These are phyloP conservation scores for Phytophthora agathidicida DNA, from an alignment of 352 stramenopile genomes.

Conservation along the genomic window DNA sequence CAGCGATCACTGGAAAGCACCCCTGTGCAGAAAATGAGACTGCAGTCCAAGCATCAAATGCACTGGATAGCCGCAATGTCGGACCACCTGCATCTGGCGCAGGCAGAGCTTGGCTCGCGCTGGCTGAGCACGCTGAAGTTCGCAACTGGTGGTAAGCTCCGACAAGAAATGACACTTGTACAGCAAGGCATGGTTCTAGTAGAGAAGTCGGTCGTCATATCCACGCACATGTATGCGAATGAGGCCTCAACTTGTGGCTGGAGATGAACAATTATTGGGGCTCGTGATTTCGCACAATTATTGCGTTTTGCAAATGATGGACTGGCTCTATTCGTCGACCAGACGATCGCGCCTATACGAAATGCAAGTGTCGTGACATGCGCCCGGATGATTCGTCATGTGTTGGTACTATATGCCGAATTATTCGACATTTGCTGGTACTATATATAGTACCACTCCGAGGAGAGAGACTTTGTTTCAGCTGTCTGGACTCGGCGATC, in stretches of 20 bases:
- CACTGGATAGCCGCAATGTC: slow-evolving; percentile 6
- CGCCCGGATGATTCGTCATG: slow-evolving; percentile 4
- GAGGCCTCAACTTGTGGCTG: too few relatives aligned
- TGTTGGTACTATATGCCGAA: slow-evolving; percentile 15
- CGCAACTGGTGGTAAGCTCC: slow-evolving; percentile 1
- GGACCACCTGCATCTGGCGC: slow-evolving; percentile 1
- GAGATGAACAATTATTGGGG: slow-evolving; percentile 4
- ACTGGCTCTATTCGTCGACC: slow-evolving; percentile 16
- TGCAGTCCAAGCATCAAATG: neutral
- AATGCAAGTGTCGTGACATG: slow-evolving; percentile 16
- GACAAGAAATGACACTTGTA: neutral
- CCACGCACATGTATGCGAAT: too few relatives aligned
- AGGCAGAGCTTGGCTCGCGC: neutral
- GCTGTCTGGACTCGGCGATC: too few relatives aligned
- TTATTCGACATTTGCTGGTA: too few relatives aligned
- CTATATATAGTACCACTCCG: too few relatives aligned
- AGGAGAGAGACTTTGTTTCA: too few relatives aligned
- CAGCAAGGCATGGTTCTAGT: too few relatives aligned
- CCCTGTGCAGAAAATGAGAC: neutral
- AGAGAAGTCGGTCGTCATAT: too few relatives aligned
- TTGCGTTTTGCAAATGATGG: neutral
- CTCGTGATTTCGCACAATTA: neutral
- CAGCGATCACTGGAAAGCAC: neutral
- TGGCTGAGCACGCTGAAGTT: neutral
- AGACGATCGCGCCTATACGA: slow-evolving; percentile 19